A percentile compares a stretch with the other conserved stretches of the same genome.
phyloP scores from a whole-genome alignment of 129 eudicot genomes.

The Lonicera japonica region DNA sequence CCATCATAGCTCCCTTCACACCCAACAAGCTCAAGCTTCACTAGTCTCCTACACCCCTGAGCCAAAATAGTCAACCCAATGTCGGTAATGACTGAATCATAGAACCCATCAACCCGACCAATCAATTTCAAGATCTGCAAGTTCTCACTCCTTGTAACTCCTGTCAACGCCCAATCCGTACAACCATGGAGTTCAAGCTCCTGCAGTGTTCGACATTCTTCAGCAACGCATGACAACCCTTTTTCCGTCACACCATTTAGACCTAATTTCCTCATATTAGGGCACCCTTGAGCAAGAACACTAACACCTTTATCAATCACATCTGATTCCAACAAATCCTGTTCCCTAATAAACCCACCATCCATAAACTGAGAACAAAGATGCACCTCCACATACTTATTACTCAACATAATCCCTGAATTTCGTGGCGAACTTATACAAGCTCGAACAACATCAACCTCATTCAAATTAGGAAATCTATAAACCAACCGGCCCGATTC shows the following conservation, averaged over 20 bases:
- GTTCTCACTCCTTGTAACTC: conserved; percentile 45
- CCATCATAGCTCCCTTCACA: conserved; percentile 99
- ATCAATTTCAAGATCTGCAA: conserved; percentile 76
- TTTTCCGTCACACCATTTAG: conserved; percentile 47
- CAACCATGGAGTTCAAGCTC: conserved; percentile 72
- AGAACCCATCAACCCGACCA: conserved; percentile 60
- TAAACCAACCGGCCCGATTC: conserved; percentile 64
- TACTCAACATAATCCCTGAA: conserved; percentile 65
- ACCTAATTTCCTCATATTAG: conserved; percentile 50
- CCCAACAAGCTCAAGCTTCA: conserved; percentile 88
- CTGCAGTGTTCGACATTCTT: conserved; percentile 62
- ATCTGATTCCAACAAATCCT: conserved; percentile 37
- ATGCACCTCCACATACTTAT: conserved; percentile 38
- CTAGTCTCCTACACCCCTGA: conserved; percentile 75
- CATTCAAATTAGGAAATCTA: conserved; percentile 69
- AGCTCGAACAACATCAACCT: conserved; percentile 54
- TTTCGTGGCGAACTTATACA: conserved; percentile 43
- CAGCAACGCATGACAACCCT: conserved; percentile 52
- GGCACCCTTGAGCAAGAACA: conserved; percentile 62
- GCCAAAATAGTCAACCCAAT: conserved; percentile 92
- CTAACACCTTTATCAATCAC: conserved; percentile 60
- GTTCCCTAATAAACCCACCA: conserved; percentile 30
- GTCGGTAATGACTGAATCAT: conserved; percentile 71
- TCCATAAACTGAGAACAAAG: conserved; percentile 34
- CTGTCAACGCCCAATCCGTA: conserved; percentile 49